Percentiles rank a stretch among this genome's conserved stretches.
These are phyloP conservation scores for Trebouxia gelatinosa DNA, from an alignment of 163 green algal species.

Conservation along the genomic window DNA sequence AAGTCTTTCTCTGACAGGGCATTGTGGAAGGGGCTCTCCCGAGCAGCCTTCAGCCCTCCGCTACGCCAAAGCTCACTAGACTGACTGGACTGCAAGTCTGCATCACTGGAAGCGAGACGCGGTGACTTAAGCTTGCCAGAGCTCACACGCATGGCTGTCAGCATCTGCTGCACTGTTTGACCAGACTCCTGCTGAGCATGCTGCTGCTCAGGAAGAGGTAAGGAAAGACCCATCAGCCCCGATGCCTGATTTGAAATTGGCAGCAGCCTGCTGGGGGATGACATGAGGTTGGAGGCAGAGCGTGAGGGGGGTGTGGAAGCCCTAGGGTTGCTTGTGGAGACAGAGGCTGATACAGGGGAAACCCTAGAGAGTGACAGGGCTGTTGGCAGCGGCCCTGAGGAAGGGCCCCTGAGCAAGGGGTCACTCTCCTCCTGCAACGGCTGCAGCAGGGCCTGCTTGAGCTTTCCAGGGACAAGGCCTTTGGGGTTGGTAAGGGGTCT, in stretches of 20 bases:
- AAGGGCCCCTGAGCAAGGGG: too few species aligned
- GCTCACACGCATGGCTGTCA: not conserved
- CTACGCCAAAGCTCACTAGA: not conserved
- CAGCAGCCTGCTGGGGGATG: not conserved
- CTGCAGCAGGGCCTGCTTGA: not conserved
- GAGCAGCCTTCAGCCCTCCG: not conserved
- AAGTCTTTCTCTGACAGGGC: not conserved
- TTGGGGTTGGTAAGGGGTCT: not conserved
- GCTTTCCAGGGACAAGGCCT: too few species aligned
- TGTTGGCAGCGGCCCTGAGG: too few species aligned
- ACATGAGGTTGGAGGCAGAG: not conserved
- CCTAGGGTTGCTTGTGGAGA: not conserved
- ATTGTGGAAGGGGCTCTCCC: slow-evolving; percentile 1
- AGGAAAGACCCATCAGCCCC: too few species aligned
- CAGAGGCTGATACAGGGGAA: not conserved
- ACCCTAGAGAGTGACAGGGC: too few species aligned
- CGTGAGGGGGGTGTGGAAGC: not conserved
- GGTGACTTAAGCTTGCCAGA: not conserved
- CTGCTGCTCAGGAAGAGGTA: too few species aligned
- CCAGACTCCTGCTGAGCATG: too few species aligned
- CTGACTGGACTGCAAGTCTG: too few species aligned
- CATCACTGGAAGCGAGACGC: too few species aligned
- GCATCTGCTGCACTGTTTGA: slow-evolving; percentile 20
- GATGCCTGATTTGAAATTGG: not conserved
- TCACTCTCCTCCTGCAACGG: not conserved